These are phyloP conservation scores for Dunaliella sp. DNA, from an alignment of 139 green algal species.

Conservation along the genomic window DNA sequence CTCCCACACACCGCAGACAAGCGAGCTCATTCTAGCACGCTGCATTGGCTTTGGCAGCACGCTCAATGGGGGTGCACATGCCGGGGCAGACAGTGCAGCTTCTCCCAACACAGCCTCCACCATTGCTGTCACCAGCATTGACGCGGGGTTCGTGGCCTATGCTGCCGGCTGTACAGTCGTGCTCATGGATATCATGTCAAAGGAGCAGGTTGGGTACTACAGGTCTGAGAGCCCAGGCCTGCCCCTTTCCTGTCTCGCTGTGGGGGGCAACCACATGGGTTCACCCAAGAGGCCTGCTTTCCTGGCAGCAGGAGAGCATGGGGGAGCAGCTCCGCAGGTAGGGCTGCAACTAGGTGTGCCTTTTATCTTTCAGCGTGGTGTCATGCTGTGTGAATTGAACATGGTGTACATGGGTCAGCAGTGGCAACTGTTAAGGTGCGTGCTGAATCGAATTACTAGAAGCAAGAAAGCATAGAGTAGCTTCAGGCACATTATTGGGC, in stretches of 20 bases:
- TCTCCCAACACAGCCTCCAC: neutral
- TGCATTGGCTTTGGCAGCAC: neutral
- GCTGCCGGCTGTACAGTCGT: conserved; percentile 25
- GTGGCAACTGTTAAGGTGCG: no score
- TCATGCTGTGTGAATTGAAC: no score
- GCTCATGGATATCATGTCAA: conserved; percentile 17
- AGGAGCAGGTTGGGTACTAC: conserved; percentile 21
- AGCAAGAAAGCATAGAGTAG: no score
- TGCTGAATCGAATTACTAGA: no score
- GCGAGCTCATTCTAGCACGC: neutral
- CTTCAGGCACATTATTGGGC: no score
- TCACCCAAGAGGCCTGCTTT: conserved; percentile 21
- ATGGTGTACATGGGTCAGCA: no score
- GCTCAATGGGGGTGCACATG: no score
- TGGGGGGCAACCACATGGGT: no score
- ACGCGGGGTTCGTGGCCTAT: conserved; percentile 17
- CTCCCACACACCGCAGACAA: neutral
- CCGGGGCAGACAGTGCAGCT: neutral
- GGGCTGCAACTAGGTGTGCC: no score
- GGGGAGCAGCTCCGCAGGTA: conserved; percentile 15
- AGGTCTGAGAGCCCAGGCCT: neutral
- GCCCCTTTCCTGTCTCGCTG: conserved; percentile 26
- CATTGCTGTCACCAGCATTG: neutral
- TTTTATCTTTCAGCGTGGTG: no score
- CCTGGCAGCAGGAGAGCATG: conserved; percentile 44